These are phyloP conservation scores for Mallotus repandus DNA, from an alignment of 441 rosid species.

Conservation along the genomic window DNA sequence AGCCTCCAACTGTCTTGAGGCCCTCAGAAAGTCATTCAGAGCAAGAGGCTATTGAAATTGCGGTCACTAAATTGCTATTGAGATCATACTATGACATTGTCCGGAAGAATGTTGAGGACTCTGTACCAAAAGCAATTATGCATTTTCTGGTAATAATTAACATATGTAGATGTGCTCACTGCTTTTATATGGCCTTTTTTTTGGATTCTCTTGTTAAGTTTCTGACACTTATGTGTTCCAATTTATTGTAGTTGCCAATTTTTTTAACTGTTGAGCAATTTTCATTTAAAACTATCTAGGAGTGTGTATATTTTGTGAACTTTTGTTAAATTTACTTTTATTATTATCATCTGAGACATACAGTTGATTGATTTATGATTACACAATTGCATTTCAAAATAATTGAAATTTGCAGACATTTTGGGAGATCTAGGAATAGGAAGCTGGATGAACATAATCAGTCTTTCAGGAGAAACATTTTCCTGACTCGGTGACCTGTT, in stretches of 20 bases:
- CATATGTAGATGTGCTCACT: not conserved
- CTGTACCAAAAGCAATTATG: slow-evolving; percentile 91
- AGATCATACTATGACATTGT: slow-evolving; percentile 92
- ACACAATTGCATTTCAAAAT: too few relatives aligned
- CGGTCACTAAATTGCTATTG: slow-evolving; percentile 70
- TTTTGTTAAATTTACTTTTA: not conserved
- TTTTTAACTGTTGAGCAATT: not conserved
- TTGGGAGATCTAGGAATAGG: too few relatives aligned
- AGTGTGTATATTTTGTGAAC: too few relatives aligned
- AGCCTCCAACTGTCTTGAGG: slow-evolving; percentile 86
- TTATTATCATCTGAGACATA: not conserved
- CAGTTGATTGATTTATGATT: not conserved
- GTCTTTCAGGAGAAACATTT: too few relatives aligned
- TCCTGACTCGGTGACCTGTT: too few relatives aligned
- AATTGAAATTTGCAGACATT: too few relatives aligned
- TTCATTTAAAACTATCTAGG: not conserved
- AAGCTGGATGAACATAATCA: too few relatives aligned
- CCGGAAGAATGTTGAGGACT: slow-evolving; percentile 86
- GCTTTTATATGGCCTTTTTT: not conserved
- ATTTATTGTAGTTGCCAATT: not conserved
- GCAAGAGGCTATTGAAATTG: slow-evolving; percentile 76
- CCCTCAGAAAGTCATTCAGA: slow-evolving; percentile 77
- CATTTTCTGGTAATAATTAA: slow-evolving; percentile 76
- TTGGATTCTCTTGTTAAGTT: not conserved
- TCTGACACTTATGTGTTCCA: not conserved